Percentiles rank a stretch among this genome's conserved stretches.
These are phyloP conservation scores for Penicillium longicatenatum DNA, from an alignment of 495 filamentous ascomycete genomes.

Conservation along the genomic window DNA sequence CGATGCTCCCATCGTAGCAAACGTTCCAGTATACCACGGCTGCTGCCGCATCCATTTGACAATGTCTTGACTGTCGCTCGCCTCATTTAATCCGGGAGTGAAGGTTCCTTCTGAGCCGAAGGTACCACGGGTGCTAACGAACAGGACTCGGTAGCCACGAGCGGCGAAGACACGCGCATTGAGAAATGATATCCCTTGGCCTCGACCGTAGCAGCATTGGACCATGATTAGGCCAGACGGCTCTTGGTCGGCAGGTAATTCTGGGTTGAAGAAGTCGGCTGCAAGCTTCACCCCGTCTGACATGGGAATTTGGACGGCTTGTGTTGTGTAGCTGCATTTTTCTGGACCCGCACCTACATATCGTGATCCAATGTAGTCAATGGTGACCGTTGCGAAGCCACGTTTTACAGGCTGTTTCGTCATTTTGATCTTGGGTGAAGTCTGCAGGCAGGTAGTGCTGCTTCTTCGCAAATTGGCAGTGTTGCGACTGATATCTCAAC, in stretches of 20 bases:
- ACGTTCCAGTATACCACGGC: conserved; percentile 36
- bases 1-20: conserved; percentile 32
- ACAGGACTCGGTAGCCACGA: conserved; percentile 33
- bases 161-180: conserved; percentile 29
- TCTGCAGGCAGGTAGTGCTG: background rate
- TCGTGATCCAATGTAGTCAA: conserved; percentile 19
- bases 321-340: conserved; percentile 28
- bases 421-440: conserved; percentile 1
- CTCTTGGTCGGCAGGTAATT: conserved; percentile 6
- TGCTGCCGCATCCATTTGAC: conserved; percentile 38
- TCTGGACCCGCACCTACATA: conserved; percentile 14
- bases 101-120: conserved; percentile 27
- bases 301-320: conserved; percentile 27
- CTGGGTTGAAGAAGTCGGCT: conserved; percentile 33
- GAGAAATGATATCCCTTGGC: conserved; percentile 18
- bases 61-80: conserved; percentile 31
- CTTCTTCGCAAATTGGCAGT: background rate
- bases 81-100: conserved; percentile 20
- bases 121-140: conserved; percentile 33
- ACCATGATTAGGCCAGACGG: conserved; percentile 25
- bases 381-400: conserved; percentile 9
- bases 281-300: conserved; percentile 28
- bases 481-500: background rate
- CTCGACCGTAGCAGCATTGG: conserved; percentile 29
- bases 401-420: conserved; percentile 12